Base-by-base conservation (phyloP, 2,329 filamentous ascomycete species). In the Paramyrothecium roridum region DNA sequence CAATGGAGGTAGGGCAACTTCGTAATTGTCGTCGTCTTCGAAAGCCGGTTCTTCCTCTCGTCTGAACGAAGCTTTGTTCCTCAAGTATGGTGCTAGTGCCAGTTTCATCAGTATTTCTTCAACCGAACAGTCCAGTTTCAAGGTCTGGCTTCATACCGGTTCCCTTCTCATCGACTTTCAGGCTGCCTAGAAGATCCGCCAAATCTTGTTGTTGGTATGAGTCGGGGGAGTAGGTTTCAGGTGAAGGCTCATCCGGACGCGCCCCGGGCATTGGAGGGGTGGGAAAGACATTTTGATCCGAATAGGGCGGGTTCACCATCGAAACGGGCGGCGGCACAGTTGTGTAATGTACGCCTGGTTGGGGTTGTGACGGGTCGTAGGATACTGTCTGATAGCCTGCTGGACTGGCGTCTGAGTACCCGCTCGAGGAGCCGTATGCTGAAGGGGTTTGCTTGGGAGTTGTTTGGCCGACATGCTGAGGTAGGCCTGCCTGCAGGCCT, bases 91-190 rank as follows among this genome's bases (percentile, higher is more conserved):
- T 26, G 93, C 91, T 91, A 52, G 52, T 12, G 51, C 33, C 4
- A 12, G 7, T 16, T 17, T 8, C n/a, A 52, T 63, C 54, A 63
- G 57, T 8, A 11, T 33, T 10, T 34, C 51, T 30, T 45, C 8
- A 17, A 65, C 58, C 61, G 59, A n/a, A 45, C 26, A 22, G n/a
- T n/a, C 22, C 33, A 16, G 10, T 21, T 30, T n/a, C 22, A 12
- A 16, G 10, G 12, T 45, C 19, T 33, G n/a, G 16, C 6, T 30
- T 43, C 85, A 73, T 80, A 95, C 90, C 92, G 69, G 92, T 89
- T 58, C 92, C 93, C 45, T 85, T 87, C 67, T 93, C 90, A 58
- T 96, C 89, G 64, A 98, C 91, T 66, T 90, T 93, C 16, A 98
- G 79, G 46, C 91, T 89, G 8, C 93, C 93, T 43, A 98, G 79